These are phyloP conservation scores for Scedosporium aurantiacum DNA, from an alignment of 2,329 filamentous ascomycete species.

Conservation along the genomic window DNA sequence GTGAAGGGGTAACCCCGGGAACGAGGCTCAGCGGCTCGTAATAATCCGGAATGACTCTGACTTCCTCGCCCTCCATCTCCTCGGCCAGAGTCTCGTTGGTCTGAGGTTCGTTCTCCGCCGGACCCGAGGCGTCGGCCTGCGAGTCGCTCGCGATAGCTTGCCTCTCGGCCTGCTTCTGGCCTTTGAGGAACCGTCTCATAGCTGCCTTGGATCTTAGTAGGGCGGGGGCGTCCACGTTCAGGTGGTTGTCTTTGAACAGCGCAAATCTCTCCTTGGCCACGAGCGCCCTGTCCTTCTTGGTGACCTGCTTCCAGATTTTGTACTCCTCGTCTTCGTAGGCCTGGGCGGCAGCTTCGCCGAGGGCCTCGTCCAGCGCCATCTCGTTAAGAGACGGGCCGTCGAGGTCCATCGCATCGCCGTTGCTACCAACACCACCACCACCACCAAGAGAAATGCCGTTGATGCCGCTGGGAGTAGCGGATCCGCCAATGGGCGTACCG, in stretches of 20 bases:
- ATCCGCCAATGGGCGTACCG: constrained; percentile 63
- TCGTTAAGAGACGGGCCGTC: constrained; percentile 65
- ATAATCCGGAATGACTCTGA: constrained; percentile 82
- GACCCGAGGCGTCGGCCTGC: constrained; percentile 26
- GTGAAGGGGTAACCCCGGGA: constrained; percentile 66
- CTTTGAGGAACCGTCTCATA: constrained; percentile 80
- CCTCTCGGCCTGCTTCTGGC: constrained; percentile 43
- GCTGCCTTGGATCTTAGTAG: constrained; percentile 73
- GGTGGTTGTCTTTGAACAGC: constrained; percentile 72
- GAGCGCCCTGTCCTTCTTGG: constrained; percentile 84
- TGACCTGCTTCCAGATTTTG: constrained; percentile 98
- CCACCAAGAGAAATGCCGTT: constrained; percentile 40
- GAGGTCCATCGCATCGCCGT: constrained; percentile 77
- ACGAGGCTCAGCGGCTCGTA: constrained; percentile 81
- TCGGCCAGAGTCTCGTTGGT: constrained; percentile 71
- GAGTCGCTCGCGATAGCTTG: constrained; percentile 8
- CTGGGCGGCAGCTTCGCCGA: constrained; percentile 60
- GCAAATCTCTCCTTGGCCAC: constrained; percentile 77
- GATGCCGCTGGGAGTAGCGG: constrained; percentile 61
- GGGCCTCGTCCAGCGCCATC: constrained; percentile 49
- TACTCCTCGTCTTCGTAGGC: constrained; percentile 86
- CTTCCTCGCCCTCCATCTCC: constrained; percentile 83
- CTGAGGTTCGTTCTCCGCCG: constrained; percentile 2
- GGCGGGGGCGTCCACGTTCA: constrained; percentile 82
- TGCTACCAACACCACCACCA: constrained; percentile 51